Evolutionary conservation across 2,329 filamentous ascomycete species (phyloP), one percentile per base, ranked within the genome.

Genomic region (Pseudocercospora fijiensis): DNA sequence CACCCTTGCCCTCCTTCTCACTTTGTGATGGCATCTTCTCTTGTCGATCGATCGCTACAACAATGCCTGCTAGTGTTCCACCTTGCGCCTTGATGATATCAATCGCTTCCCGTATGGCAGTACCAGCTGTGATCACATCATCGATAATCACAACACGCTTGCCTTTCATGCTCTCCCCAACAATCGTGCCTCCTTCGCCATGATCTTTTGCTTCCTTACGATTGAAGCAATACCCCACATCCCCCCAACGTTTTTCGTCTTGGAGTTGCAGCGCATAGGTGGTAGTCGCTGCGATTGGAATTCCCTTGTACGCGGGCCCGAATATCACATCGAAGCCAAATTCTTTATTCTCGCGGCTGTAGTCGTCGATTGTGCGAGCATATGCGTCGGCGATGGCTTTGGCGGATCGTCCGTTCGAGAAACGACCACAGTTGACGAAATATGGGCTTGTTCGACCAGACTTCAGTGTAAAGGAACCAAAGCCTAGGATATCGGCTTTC

Each of bases 181-280:
- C 93, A 73, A 98, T 96, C 76, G 86, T 90, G 51, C 95, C 94
- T 33, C 94, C 94, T 79, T 99, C 95, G 51, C 95, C 94, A 77
- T 98, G 94, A 74, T 92, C 90, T 83, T 98, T 98, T 73, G 89
- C 90, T 80, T 98, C 95, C 81, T 98, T 98, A 74, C 95, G 87
- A 80, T 98, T 96, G 80, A 96, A 98, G 33, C 88, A 89, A 81
- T 96, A 98, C 74, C 88, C 91, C 62, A 90, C 83, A 49, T 84
- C 79, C 61, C 86, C 86, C 78, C 90, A 95, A 66, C 83, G 85
- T 57, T 80, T 78, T 18, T 85, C 81, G 67, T 91, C 87, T 10
- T 92, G 79, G 72, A 88, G 85, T 59, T 86, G 86, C 11, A 98
- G 85, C 77, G 92, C 90, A 75, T 90, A 86, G 41, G 89, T 84